Conservation (phyloP, 768 basidiomycete genomes). For the Solioccasus polychromus region DNA sequence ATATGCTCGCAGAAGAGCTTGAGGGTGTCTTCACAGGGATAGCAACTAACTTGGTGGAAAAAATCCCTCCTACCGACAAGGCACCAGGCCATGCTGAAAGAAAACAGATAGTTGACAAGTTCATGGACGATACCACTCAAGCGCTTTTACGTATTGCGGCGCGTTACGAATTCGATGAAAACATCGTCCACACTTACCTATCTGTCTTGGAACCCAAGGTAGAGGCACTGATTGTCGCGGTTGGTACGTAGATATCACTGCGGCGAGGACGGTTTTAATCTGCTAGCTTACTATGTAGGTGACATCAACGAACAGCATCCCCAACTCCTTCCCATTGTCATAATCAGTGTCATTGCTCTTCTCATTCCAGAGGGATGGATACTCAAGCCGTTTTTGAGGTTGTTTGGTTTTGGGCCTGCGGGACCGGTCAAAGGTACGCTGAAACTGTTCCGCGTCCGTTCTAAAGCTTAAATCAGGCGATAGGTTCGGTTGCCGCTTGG, state of each 20-base stretch:
- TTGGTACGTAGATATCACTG: slow-evolving; percentile 4
- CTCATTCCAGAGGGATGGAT: slow-evolving; percentile 17
- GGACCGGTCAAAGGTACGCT: slow-evolving; percentile 14
- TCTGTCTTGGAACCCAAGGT: slow-evolving; percentile 5
- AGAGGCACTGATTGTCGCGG: slow-evolving; percentile 1
- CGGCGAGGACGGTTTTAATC: too few species aligned
- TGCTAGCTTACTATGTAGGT: background rate
- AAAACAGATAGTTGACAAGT: slow-evolving; percentile 1
- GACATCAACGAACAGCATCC: slow-evolving; percentile 15
- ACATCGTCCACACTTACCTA: slow-evolving; percentile 2
- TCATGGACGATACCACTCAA: slow-evolving; percentile 1
- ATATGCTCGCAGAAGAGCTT: slow-evolving; percentile 8
- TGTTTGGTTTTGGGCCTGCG: slow-evolving; percentile 15
- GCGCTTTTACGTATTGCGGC: slow-evolving; percentile 3
- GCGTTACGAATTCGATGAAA: slow-evolving; percentile 7
- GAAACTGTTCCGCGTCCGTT: background rate
- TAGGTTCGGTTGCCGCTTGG: slow-evolving; percentile 16
- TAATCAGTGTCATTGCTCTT: background rate
- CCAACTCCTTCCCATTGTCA: slow-evolving; percentile 1
- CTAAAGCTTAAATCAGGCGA: background rate
- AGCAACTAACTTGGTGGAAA: slow-evolving; percentile 1
- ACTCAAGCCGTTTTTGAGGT: slow-evolving; percentile 7
- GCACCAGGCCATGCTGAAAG: slow-evolving; percentile 6
- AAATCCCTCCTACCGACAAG: background rate
- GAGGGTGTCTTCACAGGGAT: slow-evolving; percentile 7